These are phyloP conservation scores for Populus davidiana DNA, from an alignment of 345 rosid species.

Conservation along the genomic window DNA sequence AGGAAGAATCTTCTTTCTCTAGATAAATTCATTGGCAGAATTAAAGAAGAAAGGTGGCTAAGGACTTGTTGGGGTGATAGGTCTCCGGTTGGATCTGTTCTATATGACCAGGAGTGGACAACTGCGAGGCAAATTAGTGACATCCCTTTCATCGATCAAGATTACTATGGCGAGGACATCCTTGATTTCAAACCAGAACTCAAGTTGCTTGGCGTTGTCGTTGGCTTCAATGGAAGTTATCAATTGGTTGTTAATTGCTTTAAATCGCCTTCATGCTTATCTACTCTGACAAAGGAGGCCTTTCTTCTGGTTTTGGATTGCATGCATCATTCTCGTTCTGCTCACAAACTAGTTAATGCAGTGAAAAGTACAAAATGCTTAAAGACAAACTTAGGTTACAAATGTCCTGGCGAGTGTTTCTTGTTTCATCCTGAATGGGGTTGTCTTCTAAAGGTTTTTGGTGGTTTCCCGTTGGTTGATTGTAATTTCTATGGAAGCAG, in stretches of 20 bases:
- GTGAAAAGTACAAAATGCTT: constrained; percentile 36
- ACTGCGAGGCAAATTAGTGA: constrained; percentile 47
- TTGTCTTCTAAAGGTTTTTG: constrained; percentile 47
- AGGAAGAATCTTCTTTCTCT: constrained; percentile 37
- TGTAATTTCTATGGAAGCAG: constrained; percentile 35
- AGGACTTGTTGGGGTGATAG: constrained; percentile 37
- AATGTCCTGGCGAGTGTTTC: constrained; percentile 50
- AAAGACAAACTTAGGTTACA: constrained; percentile 51
- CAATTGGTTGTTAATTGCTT: constrained; percentile 39
- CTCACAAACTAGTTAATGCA: constrained; percentile 16
- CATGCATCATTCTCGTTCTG: constrained; percentile 17
- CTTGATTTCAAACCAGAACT: constrained; percentile 45
- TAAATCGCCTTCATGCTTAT: constrained; percentile 23
- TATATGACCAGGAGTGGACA: constrained; percentile 50
- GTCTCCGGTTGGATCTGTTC: constrained; percentile 56
- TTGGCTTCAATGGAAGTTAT: constrained; percentile 29
- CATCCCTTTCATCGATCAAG: constrained; percentile 48
- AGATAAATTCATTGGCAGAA: constrained; percentile 36
- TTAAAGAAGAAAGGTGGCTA: constrained; percentile 46
- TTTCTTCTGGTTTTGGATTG: constrained; percentile 44
- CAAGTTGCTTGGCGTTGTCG: constrained; percentile 51
- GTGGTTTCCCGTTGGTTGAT: constrained; percentile 43
- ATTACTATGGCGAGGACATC: constrained; percentile 39
- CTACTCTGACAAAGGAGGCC: constrained; percentile 36
- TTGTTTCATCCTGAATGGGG: constrained; percentile 54